phyloP scores from a whole-genome alignment of 306 rosid species.

The Potentilla sterilis region DNA sequence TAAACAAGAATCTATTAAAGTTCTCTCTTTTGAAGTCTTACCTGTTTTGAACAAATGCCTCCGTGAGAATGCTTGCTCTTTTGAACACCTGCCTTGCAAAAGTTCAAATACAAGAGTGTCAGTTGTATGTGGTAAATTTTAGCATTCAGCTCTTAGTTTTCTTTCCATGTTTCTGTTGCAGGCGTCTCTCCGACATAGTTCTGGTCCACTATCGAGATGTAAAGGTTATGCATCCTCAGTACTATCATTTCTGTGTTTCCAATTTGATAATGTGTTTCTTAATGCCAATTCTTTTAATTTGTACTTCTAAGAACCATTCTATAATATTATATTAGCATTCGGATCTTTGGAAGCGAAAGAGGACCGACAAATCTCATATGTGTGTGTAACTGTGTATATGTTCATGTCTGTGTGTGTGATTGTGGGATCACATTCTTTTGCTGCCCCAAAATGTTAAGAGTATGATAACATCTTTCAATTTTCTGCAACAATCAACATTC shows the following conservation, averaged over 20 bases:
- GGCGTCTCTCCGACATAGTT: background rate
- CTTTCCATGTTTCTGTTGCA: background rate
- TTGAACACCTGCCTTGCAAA: background rate
- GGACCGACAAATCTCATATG: no score
- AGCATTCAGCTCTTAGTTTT: background rate
- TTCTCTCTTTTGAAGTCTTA: background rate
- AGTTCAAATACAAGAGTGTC: background rate
- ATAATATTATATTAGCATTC: no score
- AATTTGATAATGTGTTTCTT: background rate
- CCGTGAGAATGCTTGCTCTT: background rate
- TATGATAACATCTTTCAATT: no score
- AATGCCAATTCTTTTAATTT: no score
- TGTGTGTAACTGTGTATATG: no score
- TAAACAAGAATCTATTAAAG: conserved; percentile 7
- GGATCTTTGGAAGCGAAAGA: no score
- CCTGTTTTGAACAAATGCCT: background rate
- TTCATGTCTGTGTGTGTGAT: no score
- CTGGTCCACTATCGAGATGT: background rate
- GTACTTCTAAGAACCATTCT: background rate
- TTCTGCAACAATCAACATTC: no score
- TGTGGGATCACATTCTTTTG: no score
- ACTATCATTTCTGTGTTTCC: background rate
- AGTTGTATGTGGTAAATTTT: background rate
- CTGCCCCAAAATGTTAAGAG: no score
- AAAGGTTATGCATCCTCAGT: background rate